A percentile compares a stretch with the other conserved stretches of the same genome.
Evolutionary conservation across 768 basidiomycete genomes (phyloP).

Genomic region (Tulasnella sp.): DNA sequence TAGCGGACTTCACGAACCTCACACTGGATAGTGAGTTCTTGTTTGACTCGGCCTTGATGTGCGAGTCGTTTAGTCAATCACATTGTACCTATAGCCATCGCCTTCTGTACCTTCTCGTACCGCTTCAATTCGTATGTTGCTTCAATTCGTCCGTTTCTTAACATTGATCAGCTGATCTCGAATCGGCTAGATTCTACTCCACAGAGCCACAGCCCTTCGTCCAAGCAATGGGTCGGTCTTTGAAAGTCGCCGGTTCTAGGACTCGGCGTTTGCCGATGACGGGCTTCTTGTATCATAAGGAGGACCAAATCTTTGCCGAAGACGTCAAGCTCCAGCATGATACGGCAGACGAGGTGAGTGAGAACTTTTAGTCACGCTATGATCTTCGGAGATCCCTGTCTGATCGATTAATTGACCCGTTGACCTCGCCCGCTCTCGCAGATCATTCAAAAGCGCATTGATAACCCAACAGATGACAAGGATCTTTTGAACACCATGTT

Average conservation of each 20-base stretch:
- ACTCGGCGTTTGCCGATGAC: constrained; percentile 32
- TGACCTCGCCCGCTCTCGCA: no score
- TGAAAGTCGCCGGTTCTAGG: constrained; percentile 31
- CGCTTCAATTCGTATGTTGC: constrained; percentile 35
- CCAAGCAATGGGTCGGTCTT: constrained; percentile 26
- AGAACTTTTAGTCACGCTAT: no score
- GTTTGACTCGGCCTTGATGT: no score
- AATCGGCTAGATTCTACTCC: constrained; percentile 1
- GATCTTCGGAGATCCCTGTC: no score
- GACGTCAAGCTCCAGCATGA: background rate
- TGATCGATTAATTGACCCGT: no score
- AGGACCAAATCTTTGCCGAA: constrained; percentile 15
- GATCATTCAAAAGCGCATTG: constrained; percentile 34
- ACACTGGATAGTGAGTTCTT: constrained; percentile 36
- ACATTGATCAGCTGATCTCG: background rate
- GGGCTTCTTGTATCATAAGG: constrained; percentile 33
- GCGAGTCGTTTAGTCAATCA: no score
- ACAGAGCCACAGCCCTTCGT: constrained; percentile 19
- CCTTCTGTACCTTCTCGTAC: background rate
- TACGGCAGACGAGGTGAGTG: background rate
- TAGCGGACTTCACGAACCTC: constrained; percentile 39
- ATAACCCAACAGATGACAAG: constrained; percentile 30
- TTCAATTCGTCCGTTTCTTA: no score
- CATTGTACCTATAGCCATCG: background rate
- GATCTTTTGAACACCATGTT: constrained; percentile 41